Evolutionary conservation across 257 asterid genomes (phyloP).

Genomic region (Salvia rosmarinus): DNA sequence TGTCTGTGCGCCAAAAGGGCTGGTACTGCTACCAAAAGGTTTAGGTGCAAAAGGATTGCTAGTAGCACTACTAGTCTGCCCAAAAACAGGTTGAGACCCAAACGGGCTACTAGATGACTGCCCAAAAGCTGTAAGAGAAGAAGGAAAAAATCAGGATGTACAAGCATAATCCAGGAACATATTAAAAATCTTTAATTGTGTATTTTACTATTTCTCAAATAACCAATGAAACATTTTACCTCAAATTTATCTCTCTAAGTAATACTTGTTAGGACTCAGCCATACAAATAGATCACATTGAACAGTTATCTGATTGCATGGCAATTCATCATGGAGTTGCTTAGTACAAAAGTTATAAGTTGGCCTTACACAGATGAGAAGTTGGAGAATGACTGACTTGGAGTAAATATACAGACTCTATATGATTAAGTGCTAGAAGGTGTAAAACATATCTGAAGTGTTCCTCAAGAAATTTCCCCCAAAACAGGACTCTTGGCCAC

Average conservation of each 20-base stretch:
- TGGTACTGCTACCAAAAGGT: constrained; percentile 75
- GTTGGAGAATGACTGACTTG: background rate
- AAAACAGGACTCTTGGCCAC: background rate
- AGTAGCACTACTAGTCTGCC: constrained; percentile 73
- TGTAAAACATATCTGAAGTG: background rate
- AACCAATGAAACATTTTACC: constrained; percentile 1
- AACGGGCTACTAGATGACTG: constrained; percentile 92
- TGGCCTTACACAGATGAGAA: background rate
- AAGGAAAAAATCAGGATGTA: constrained; percentile 24
- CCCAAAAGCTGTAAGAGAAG: constrained; percentile 77
- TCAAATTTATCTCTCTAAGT: background rate
- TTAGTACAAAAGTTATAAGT: background rate
- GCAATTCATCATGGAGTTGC: background rate
- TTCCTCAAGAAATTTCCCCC: background rate
- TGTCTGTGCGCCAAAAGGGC: constrained; percentile 86
- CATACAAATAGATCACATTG: constrained; percentile 6
- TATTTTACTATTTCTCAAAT: background rate
- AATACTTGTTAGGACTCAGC: background rate
- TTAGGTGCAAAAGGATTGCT: constrained; percentile 95
- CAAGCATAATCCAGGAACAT: background rate
- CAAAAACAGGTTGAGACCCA: constrained; percentile 88
- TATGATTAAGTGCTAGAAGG: background rate
- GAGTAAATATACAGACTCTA: background rate
- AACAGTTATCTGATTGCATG: background rate
- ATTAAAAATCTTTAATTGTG: background rate